Evolutionary conservation across 2,329 filamentous ascomycete genomes (phyloP).

Genomic region (Venturiaceae sp.): DNA sequence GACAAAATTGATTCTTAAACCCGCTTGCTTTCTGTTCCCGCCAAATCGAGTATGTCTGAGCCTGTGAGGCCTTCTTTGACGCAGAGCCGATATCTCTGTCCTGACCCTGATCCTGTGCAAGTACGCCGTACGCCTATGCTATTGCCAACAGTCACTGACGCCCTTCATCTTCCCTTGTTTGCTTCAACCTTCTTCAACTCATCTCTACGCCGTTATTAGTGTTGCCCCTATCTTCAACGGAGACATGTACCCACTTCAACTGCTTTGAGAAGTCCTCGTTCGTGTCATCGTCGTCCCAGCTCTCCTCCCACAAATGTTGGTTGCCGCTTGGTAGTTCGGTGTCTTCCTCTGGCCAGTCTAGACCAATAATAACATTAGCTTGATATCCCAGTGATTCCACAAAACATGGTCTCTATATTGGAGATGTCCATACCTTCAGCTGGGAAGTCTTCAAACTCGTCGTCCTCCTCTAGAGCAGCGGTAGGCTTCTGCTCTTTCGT

Average conservation of each 20-base stretch:
- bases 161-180: constrained; percentile 35
- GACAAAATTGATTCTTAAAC: background rate
- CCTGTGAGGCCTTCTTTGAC: background rate
- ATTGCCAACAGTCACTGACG: background rate
- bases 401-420: background rate
- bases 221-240: constrained; percentile 12
- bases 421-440: constrained; percentile 61
- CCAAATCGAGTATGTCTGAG: background rate
- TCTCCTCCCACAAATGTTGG: constrained; percentile 95
- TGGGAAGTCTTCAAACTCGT: constrained; percentile 98
- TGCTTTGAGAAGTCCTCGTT: constrained; percentile 94
- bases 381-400: background rate
- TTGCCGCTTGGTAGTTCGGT: constrained; percentile 70
- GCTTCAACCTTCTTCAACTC: constrained; percentile 91
- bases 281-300: constrained; percentile 98
- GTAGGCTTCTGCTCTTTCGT: constrained; percentile 47
- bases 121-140: background rate
- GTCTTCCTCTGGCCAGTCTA: constrained; percentile 86
- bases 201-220: constrained; percentile 46
- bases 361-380: constrained; percentile 10
- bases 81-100: background rate
- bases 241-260: constrained; percentile 62
- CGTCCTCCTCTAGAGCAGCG: constrained; percentile 81
- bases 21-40: background rate
- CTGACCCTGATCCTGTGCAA: too few relatives aligned